Evolutionary conservation across 257 asterid genomes (phyloP).

Genomic region (Solanum infundibuliforme): DNA sequence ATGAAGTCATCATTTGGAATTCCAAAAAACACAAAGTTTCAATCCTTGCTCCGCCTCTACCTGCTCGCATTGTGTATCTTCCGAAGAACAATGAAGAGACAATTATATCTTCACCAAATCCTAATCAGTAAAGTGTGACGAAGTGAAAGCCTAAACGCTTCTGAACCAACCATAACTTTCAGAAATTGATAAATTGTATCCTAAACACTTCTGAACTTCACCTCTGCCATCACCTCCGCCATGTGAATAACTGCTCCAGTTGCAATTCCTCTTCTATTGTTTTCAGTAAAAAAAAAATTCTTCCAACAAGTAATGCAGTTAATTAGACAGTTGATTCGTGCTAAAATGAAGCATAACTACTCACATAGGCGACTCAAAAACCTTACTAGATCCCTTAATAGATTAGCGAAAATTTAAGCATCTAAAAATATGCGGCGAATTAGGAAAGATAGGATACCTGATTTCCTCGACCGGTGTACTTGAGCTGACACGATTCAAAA

Average conservation of each 20-base stretch:
- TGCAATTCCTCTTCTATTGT: neutral
- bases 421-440: neutral
- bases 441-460: slow-evolving; percentile 36
- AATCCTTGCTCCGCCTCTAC: neutral
- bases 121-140: neutral
- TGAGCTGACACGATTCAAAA: slow-evolving; percentile 86
- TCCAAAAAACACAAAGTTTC: neutral
- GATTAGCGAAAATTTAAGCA: neutral
- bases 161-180: neutral
- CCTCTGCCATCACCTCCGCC: neutral
- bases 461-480: slow-evolving; percentile 91
- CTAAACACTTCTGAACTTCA: neutral
- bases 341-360: neutral
- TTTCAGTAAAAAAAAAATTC: neutral
- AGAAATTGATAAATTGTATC: neutral
- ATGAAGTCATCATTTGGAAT: neutral
- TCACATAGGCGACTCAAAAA: neutral
- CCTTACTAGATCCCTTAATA: neutral
- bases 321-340: neutral
- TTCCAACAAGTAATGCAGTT: neutral
- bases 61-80: neutral
- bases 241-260: neutral
- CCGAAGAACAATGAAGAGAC: neutral
- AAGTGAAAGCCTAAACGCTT: neutral
- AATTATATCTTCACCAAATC: neutral